A percentile compares a stretch with the other conserved stretches of the same genome.
Evolutionary conservation across 2,329 filamentous ascomycete genomes (phyloP).

Genomic region (Cryphonectria nitschkei): DNA sequence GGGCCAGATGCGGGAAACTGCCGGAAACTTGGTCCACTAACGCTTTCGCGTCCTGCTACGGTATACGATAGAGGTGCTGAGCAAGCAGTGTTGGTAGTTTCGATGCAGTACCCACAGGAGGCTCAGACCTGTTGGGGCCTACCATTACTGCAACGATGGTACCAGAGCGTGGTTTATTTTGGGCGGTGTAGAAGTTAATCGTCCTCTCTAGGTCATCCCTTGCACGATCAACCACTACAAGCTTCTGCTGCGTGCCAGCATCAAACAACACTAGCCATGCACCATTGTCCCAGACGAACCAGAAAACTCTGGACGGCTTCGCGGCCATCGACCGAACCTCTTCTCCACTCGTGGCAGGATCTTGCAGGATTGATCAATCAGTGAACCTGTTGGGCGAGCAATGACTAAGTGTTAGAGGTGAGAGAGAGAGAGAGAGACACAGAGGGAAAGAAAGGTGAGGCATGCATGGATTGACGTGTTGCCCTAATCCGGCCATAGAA

Average conservation of each 20-base stretch:
- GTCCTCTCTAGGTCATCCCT: background rate
- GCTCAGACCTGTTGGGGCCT: background rate
- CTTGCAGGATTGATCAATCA: background rate
- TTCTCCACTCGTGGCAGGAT: background rate
- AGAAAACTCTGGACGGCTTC: background rate
- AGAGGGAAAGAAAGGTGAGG: background rate
- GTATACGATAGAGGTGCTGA: no score
- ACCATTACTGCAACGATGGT: no score
- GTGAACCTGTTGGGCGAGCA: background rate
- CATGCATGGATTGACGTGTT: constrained; percentile 6
- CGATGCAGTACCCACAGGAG: background rate
- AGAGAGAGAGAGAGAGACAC: background rate
- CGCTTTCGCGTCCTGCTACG: background rate
- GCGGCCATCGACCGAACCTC: background rate
- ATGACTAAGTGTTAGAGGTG: background rate
- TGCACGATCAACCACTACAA: background rate
- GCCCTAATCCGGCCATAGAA: background rate
- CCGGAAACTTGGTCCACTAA: background rate
- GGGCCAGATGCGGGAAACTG: background rate
- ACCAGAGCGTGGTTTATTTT: background rate
- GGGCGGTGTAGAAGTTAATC: background rate
- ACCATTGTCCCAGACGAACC: background rate
- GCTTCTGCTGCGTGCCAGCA: background rate
- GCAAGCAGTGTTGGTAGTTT: background rate
- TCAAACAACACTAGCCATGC: background rate